Percentiles rank a stretch among this genome's conserved stretches.
These are phyloP conservation scores for Russula emetica DNA, from an alignment of 768 basidiomycete genomes.

Conservation along the genomic window DNA sequence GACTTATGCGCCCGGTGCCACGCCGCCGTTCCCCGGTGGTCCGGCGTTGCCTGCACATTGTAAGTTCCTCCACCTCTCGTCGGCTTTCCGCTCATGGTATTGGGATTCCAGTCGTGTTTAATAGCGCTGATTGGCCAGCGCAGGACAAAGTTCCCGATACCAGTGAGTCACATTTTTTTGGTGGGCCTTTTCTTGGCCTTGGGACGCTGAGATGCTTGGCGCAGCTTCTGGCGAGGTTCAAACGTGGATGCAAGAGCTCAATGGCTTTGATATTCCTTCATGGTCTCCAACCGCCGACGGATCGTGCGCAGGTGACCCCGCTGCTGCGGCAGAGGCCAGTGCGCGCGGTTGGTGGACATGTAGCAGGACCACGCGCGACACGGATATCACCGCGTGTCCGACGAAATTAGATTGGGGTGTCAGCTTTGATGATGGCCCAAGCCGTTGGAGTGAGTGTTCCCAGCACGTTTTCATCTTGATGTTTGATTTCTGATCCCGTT, in stretches of 20 bases:
- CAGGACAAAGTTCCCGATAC: conserved; percentile 59
- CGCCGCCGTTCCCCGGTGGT: conserved; percentile 59
- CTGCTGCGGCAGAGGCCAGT: conserved; percentile 52
- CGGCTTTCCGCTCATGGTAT: not conserved
- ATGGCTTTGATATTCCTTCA: conserved; percentile 65
- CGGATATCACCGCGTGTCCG: conserved; percentile 65
- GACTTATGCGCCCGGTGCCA: conserved; percentile 56
- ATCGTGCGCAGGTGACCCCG: conserved; percentile 59
- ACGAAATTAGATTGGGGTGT: conserved; percentile 73
- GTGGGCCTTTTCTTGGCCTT: not conserved
- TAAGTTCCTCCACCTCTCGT: conserved; percentile 36
- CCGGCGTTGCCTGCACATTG: conserved; percentile 63
- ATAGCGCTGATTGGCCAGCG: conserved; percentile 52
- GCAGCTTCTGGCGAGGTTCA: conserved; percentile 59
- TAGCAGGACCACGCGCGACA: conserved; percentile 57
- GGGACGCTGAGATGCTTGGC: conserved; percentile 6
- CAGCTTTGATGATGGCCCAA: conserved; percentile 86
- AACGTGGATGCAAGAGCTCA: conserved; percentile 71
- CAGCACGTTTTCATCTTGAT: not conserved
- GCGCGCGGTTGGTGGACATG: conserved; percentile 89
- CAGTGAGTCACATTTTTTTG: conserved; percentile 38
- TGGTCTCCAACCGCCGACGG: conserved; percentile 60
- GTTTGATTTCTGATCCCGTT: not conserved
- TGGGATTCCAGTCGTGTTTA: conserved; percentile 42
- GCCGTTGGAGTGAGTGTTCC: conserved; percentile 61